Evolutionary conservation across 225 moss, liverwort and hornwort species (phyloP).

Genomic region (Pleurozium schreberi): DNA sequence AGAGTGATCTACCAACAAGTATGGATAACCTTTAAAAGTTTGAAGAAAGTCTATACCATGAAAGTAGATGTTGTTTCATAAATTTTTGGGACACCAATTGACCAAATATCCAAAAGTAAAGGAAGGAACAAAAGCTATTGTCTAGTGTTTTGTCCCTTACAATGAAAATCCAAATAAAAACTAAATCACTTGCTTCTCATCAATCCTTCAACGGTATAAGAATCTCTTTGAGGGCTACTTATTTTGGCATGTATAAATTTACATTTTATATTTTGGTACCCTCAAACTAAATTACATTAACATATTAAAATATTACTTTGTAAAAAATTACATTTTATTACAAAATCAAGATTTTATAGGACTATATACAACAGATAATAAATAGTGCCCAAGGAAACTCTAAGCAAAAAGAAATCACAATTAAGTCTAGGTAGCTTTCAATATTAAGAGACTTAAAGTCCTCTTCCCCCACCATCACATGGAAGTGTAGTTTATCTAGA

Average conservation of each 20-base stretch:
- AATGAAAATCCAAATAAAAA: neutral
- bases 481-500: no score
- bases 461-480: no score
- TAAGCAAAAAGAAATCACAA: no score
- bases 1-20: neutral
- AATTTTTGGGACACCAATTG: no score
- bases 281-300: neutral
- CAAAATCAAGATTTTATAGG: neutral
- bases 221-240: no score
- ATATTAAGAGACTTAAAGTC: neutral
- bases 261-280: neutral
- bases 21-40: fast-evolving
- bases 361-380: no score
- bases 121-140: neutral
- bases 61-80: no score
- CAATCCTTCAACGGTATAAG: no score
- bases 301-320: neutral
- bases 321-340: neutral
- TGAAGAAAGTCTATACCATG: neutral
- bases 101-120: no score
- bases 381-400: fast-evolving
- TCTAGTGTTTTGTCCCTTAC: no score
- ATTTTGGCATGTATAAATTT: neutral
- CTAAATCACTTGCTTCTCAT: neutral
- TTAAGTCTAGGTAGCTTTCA: neutral